Base-by-base conservation (phyloP, 768 basidiomycete species). In the Russula lepida region DNA sequence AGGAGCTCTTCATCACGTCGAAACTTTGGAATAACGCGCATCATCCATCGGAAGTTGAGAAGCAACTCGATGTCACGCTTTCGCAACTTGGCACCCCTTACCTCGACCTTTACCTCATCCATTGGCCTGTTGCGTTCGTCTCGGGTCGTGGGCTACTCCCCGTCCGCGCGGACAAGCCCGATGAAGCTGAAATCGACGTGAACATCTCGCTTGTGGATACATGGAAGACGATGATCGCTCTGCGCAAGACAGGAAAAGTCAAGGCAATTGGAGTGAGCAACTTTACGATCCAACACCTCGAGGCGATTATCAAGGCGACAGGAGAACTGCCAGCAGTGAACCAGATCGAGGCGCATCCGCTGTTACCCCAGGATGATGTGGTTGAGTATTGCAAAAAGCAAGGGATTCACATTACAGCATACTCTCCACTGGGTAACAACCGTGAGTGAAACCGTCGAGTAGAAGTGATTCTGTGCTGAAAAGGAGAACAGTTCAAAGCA, bases 11-110 rank as follows among this genome's bases (percentile, higher is more conserved):
- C 72, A 84, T 89, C 72, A 89, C 88, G 3, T 84, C 83, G 46
- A 90, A 94, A 72, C 79, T 91, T 50, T 93, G 91, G 91, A 92
- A 92, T 73, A 77, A 79, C 50, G 76, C 81, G 11, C 89, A 90
- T 69, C 79, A 78, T 60, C 84, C 87, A 5, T 77, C 80, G 8
- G 71, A 78, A 54, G 89, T 88, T 30, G 86, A 86, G 76, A 81
- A 80, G 52, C 86, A 84, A 66, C 83, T 93, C 50, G 83, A 93
- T 55, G 82, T 84, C 73, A 89, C 89, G 17, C 79, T 95, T 21
- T 69, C 72, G 58, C 84, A 88, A 69, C 81, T 94, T 44, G 86
- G 85, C 9, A 71, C 84, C 21, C 79, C 84, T 47, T 95, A 92
- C 69, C 76, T 95, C 43, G 92, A 94, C 70, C 77, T 92, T 23